A percentile compares a stretch with the other conserved stretches of the same genome.
These are phyloP conservation scores for Croton laevigatus DNA, from an alignment of 441 rosid genomes.

Conservation along the genomic window DNA sequence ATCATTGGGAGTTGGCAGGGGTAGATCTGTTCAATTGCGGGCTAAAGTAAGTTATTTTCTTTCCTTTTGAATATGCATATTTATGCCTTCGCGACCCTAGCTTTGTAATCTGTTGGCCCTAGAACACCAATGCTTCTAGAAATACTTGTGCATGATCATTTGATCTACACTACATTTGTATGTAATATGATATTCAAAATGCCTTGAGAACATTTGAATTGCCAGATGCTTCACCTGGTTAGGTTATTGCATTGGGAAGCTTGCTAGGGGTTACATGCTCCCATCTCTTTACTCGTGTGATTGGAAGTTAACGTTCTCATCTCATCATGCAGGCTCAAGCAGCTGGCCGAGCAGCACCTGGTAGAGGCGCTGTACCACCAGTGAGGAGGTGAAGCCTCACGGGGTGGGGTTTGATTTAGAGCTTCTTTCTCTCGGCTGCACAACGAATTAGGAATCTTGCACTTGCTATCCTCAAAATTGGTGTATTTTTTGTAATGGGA, in stretches of 20 bases:
- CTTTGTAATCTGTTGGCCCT: neutral
- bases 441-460: conserved; percentile 15
- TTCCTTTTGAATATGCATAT: neutral
- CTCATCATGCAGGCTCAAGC: conserved; percentile 55
- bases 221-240: neutral
- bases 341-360: conserved; percentile 69
- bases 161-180: too few species aligned
- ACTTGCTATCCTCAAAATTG: conserved; percentile 8
- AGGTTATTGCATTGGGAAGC: neutral
- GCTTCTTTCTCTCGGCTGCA: conserved; percentile 16
- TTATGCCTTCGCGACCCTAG: neutral
- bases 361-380: conserved; percentile 76
- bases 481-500: neutral
- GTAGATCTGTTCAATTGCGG: conserved; percentile 96
- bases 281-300: neutral
- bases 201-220: neutral
- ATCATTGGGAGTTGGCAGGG: conserved; percentile 96
- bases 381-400: conserved; percentile 57
- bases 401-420: conserved; percentile 5
- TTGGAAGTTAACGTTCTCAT: conserved; percentile 14
- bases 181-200: neutral
- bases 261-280: neutral
- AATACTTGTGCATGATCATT: neutral
- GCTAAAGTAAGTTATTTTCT: conserved; percentile 66
- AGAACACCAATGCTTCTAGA: neutral